Evolutionary conservation across 345 rosid species (phyloP).

Genomic region (Lumnitzera racemosa): DNA sequence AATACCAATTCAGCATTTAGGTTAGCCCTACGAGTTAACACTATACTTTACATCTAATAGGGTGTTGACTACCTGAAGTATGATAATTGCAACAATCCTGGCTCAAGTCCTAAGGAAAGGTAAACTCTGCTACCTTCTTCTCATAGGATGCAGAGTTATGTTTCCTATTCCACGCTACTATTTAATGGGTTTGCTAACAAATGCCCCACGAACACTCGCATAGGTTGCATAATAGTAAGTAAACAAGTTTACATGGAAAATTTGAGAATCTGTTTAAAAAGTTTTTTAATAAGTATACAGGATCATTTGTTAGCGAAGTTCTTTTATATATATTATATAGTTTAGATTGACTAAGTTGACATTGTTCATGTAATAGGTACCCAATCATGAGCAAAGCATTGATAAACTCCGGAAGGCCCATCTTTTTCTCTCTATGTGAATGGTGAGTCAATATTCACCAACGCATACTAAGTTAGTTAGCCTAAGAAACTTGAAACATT

Average conservation of each 20-base stretch:
- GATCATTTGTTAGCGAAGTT: background rate
- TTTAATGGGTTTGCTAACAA: too few species aligned
- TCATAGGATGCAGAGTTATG: background rate
- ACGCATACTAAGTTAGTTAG: too few species aligned
- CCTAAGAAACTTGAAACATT: too few species aligned
- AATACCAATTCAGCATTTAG: background rate
- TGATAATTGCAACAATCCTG: slow-evolving; percentile 33
- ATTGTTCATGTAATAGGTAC: slow-evolving; percentile 20
- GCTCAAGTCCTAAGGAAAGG: slow-evolving; percentile 38
- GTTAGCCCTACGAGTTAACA: background rate
- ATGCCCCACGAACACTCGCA: too few species aligned
- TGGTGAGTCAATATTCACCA: slow-evolving; percentile 25
- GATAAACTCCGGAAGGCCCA: slow-evolving; percentile 38
- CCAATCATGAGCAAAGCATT: slow-evolving; percentile 55
- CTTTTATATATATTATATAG: background rate
- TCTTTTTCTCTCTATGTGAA: slow-evolving; percentile 56
- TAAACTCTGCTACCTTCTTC: background rate
- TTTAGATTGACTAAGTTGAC: background rate
- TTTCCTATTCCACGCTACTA: too few species aligned
- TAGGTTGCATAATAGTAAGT: too few species aligned
- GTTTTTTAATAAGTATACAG: background rate
- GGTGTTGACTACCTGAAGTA: slow-evolving; percentile 54
- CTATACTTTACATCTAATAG: slow-evolving; percentile 9
- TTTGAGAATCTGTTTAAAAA: too few species aligned
- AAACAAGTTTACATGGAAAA: too few species aligned